Percentiles rank a stretch among this genome's conserved stretches.
phyloP scores from a whole-genome alignment of 208 protist species.

The Tritrichomonas musculus region DNA sequence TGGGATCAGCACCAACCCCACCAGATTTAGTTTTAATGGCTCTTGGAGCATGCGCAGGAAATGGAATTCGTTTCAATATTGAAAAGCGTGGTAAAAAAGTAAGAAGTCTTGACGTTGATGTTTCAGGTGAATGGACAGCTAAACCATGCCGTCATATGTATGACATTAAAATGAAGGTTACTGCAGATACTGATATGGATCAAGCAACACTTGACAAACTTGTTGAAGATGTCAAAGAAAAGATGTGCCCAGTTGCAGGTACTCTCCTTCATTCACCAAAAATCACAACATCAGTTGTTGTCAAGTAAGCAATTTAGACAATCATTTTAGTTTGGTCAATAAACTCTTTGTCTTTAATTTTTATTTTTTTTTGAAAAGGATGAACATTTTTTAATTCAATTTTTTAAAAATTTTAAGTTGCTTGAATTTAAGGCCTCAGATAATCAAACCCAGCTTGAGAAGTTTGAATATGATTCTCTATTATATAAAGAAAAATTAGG shows the following conservation, averaged over 20 bases:
- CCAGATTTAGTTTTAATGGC: slow-evolving; percentile 21
- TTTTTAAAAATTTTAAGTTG: too few relatives aligned
- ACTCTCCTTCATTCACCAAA: neutral
- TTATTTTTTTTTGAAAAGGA: too few relatives aligned
- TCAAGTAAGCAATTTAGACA: too few relatives aligned
- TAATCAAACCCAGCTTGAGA: too few relatives aligned
- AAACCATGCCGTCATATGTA: neutral
- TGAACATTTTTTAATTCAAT: too few relatives aligned
- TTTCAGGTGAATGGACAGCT: neutral
- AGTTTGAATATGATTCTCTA: too few relatives aligned
- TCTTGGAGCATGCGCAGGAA: slow-evolving; percentile 2
- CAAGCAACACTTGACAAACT: neutral
- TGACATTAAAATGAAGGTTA: neutral
- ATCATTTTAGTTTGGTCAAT: too few relatives aligned
- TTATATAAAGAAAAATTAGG: too few relatives aligned
- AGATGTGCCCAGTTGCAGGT: slow-evolving; percentile 20
- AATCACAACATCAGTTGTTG: neutral
- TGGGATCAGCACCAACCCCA: slow-evolving; percentile 25
- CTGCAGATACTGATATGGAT: neutral
- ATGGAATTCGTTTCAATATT: neutral
- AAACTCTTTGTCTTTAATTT: too few relatives aligned
- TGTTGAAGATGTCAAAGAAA: neutral
- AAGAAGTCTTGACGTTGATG: neutral
- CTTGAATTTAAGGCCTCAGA: too few relatives aligned
- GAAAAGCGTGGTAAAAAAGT: neutral